Conservation (phyloP, 495 filamentous ascomycete genomes). For the Tetracladium setigerum region DNA sequence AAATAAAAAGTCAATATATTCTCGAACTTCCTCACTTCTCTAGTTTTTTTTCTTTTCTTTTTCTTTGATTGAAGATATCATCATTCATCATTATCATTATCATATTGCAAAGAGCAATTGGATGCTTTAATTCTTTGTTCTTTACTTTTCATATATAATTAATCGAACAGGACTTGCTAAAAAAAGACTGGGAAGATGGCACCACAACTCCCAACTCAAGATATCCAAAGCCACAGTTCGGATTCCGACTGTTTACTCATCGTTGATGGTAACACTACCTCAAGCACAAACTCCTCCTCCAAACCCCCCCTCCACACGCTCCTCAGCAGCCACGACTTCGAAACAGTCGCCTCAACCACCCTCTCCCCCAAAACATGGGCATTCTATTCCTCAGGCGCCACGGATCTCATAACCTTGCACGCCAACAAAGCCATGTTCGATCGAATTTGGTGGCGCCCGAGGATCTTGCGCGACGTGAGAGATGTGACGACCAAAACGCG, state of each 20-base stretch:
- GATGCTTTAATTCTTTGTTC: too few relatives aligned
- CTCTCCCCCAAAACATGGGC: constrained; percentile 66
- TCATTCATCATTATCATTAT: too few relatives aligned
- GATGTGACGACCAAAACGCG: constrained; percentile 41
- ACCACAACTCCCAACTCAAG: too few relatives aligned
- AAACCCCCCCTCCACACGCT: constrained; percentile 48
- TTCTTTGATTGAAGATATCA: too few relatives aligned
- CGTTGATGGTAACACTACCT: constrained; percentile 44
- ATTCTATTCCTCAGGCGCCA: constrained; percentile 72
- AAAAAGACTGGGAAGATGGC: too few relatives aligned
- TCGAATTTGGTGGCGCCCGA: constrained; percentile 60
- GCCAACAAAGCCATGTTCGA: constrained; percentile 44
- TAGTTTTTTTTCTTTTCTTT: too few relatives aligned
- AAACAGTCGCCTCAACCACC: constrained; percentile 50
- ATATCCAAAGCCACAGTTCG: too few relatives aligned
- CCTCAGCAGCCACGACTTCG: constrained; percentile 68
- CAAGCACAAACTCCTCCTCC: not conserved
- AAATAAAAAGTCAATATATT: too few relatives aligned
- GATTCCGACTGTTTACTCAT: constrained; percentile 50
- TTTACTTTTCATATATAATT: too few relatives aligned
- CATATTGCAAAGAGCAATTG: too few relatives aligned
- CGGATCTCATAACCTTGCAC: constrained; percentile 56
- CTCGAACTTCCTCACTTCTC: too few relatives aligned
- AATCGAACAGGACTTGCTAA: too few relatives aligned
- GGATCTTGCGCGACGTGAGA: constrained; percentile 60